Percentiles rank a stretch among this genome's conserved stretches.
phyloP scores from a whole-genome alignment of 208 protist genomes.

The Trypanosoma melophagium region DNA sequence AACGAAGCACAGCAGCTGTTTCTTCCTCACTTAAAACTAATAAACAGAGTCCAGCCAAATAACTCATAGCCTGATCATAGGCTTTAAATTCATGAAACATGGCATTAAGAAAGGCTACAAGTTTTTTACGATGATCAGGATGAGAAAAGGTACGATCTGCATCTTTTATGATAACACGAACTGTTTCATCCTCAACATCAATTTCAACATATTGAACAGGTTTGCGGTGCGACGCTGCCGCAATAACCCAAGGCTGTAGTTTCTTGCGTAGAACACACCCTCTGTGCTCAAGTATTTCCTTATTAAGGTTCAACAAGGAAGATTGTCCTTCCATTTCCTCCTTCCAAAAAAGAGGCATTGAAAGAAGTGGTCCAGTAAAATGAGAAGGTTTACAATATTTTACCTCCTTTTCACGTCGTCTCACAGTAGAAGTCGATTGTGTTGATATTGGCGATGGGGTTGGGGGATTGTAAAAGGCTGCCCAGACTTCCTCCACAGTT shows the following conservation, averaged over 20 bases:
- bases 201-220: constrained; percentile 78
- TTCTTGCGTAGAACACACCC: constrained; percentile 50
- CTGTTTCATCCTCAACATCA: constrained; percentile 77
- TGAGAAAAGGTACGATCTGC: constrained; percentile 84
- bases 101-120: constrained; percentile 76
- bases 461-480: constrained; percentile 28
- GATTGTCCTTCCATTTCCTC: constrained; percentile 66
- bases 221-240: constrained; percentile 57
- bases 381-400: constrained; percentile 69
- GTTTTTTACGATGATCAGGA: constrained; percentile 67
- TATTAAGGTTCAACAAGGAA: constrained; percentile 78
- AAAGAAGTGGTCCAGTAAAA: constrained; percentile 78
- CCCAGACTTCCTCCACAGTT: constrained; percentile 57
- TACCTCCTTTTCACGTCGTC: constrained; percentile 7
- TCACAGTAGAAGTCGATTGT: background rate
- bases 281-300: constrained; percentile 70
- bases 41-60: constrained; percentile 85
- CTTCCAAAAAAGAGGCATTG: constrained; percentile 83
- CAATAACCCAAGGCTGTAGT: constrained; percentile 66
- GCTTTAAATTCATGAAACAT: constrained; percentile 83
- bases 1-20: constrained; percentile 74
- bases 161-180: constrained; percentile 91
- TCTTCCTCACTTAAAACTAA: constrained; percentile 81
- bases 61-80: constrained; percentile 91
- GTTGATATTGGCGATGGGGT: background rate